These are phyloP conservation scores for Psilocybe sp. DNA, from an alignment of 768 basidiomycete genomes.

Conservation along the genomic window DNA sequence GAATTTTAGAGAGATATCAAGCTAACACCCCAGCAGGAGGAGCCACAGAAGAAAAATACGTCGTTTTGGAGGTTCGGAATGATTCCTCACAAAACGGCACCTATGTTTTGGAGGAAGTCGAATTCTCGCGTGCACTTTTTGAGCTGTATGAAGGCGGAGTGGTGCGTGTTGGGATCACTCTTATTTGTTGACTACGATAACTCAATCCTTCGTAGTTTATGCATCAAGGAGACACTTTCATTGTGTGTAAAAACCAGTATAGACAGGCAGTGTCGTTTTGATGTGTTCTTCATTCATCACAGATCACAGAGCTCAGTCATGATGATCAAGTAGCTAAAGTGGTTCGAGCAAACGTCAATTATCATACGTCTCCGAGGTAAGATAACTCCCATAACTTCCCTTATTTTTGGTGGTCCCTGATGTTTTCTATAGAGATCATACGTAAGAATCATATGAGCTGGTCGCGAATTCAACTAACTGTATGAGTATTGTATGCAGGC, in stretches of 20 bases:
- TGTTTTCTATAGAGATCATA: slow-evolving; percentile 56
- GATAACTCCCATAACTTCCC: slow-evolving; percentile 3
- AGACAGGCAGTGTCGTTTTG: not conserved
- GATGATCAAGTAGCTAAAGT: slow-evolving; percentile 72
- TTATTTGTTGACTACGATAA: not conserved
- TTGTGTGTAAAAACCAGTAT: slow-evolving; percentile 42
- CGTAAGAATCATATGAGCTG: slow-evolving; percentile 39
- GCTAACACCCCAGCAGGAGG: slow-evolving; percentile 37
- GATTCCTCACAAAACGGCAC: slow-evolving; percentile 25
- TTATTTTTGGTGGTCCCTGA: not conserved
- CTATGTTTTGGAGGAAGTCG: slow-evolving; percentile 74
- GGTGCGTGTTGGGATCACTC: slow-evolving; percentile 31
- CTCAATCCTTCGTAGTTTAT: slow-evolving; percentile 54
- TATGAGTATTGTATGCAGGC: slow-evolving; percentile 34
- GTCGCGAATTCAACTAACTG: not conserved
- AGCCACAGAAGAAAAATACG: slow-evolving; percentile 75
- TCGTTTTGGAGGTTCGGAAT: slow-evolving; percentile 61
- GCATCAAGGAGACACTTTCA: slow-evolving; percentile 81
- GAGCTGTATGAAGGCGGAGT: slow-evolving; percentile 90
- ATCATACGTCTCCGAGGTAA: slow-evolving; percentile 73
- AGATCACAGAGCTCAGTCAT: slow-evolving; percentile 82
- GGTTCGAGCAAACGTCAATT: slow-evolving; percentile 74
- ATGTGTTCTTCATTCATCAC: not conserved
- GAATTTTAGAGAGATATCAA: not conserved
- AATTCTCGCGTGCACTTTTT: slow-evolving; percentile 79